These are phyloP conservation scores for Leccinum pachyderme DNA, from an alignment of 1,284 basidiomycete species.

Conservation along the genomic window DNA sequence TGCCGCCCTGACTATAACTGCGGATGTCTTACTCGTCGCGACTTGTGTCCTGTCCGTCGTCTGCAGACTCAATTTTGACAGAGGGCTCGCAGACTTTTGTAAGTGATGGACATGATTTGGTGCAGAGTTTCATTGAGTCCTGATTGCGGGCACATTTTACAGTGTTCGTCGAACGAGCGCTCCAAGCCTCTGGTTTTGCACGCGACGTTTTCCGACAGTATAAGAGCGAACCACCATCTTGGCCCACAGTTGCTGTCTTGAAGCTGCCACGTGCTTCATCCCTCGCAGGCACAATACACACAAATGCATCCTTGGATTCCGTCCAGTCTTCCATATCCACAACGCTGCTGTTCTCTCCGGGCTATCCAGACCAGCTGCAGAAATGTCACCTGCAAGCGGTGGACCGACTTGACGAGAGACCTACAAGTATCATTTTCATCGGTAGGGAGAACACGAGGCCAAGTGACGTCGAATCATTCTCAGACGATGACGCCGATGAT, in stretches of 20 bases:
- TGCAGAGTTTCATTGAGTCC: background rate
- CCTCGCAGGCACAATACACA: background rate
- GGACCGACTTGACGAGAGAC: background rate
- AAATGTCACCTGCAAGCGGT: background rate
- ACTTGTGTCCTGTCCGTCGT: constrained; percentile 43
- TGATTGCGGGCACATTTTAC: background rate
- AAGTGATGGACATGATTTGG: constrained; percentile 15
- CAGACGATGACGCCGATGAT: background rate
- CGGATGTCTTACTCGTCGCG: constrained; percentile 39
- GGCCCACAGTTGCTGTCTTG: background rate
- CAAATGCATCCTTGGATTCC: background rate
- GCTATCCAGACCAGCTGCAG: constrained; percentile 1
- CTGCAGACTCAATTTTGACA: constrained; percentile 51
- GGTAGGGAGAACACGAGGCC: background rate
- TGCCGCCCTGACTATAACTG: constrained; percentile 41
- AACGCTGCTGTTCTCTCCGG: constrained; percentile 5
- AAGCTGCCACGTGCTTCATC: background rate
- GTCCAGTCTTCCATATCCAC: constrained; percentile 2
- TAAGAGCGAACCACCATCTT: background rate
- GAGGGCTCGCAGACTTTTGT: constrained; percentile 49
- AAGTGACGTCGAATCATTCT: background rate
- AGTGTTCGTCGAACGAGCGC: constrained; percentile 20
- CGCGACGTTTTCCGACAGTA: constrained; percentile 13
- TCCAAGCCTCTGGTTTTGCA: constrained; percentile 18
- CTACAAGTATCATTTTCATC: background rate